A percentile compares a stretch with the other conserved stretches of the same genome.
Conservation (phyloP, 2,329 filamentous ascomycete species). For the Diaporthe caulivora region DNA sequence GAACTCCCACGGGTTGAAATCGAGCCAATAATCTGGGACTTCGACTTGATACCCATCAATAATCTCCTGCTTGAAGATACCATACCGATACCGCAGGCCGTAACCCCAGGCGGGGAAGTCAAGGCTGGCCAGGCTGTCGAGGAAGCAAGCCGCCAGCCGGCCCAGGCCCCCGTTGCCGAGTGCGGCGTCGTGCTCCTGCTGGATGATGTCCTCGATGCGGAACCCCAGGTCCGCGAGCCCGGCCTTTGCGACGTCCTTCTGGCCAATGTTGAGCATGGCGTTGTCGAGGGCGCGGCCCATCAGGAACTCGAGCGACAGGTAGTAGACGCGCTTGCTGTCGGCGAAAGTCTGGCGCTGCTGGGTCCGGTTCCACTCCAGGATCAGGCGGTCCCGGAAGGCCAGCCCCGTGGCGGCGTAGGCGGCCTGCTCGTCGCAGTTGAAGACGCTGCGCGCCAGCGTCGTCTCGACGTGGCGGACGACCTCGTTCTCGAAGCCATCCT, state of each 20-base stretch:
- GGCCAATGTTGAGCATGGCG: constrained; percentile 95
- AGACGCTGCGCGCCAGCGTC: constrained; percentile 93
- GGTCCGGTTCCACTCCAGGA: constrained; percentile 98
- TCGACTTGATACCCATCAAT: constrained; percentile 98
- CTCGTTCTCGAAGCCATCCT: constrained; percentile 89
- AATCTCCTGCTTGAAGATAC: constrained; percentile 99
- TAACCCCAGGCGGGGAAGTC: constrained; percentile 99
- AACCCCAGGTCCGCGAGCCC: constrained; percentile 92
- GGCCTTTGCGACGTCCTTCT: constrained; percentile 87
- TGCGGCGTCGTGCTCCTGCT: constrained; percentile 95
- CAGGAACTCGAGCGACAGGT: constrained; percentile 95
- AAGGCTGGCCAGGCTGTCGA: constrained; percentile 93
- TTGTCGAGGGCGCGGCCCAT: constrained; percentile 98
- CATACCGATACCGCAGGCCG: constrained; percentile 93
- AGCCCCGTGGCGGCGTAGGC: constrained; percentile 92
- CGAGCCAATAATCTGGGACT: constrained; percentile 98
- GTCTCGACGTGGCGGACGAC: constrained; percentile 96
- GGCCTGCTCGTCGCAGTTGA: constrained; percentile 96
- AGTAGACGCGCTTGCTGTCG: constrained; percentile 96
- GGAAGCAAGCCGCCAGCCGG: constrained; percentile 93
- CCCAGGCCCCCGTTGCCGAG: constrained; percentile 96
- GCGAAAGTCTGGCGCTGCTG: constrained; percentile 94
- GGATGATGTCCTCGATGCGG: constrained; percentile 94
- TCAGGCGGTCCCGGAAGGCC: constrained; percentile 91
- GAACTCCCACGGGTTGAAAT: constrained; percentile 99